Evolutionary conservation across 352 stramenopile genomes (phyloP), one percentile per base, ranked within the genome.

Genomic region (Phytopythium ostracodes): DNA sequence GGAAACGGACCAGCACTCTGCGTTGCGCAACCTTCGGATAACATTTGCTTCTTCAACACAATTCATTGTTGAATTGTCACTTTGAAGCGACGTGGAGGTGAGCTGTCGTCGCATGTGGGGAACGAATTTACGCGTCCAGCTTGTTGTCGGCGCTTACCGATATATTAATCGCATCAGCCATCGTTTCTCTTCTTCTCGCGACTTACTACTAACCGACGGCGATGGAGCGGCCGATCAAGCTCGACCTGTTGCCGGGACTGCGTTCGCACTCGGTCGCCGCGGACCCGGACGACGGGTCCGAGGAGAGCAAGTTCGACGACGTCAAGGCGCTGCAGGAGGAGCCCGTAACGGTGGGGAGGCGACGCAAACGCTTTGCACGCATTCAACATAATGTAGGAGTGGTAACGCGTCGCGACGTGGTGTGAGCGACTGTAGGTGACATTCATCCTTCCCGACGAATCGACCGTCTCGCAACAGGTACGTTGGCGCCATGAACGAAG

Each of bases 381-480:
- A 18, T 43, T n/a, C 2, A n/a, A 10, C 38, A 10, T 7, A 43
- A 43, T 43, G 38, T 43, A 7, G 38, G 17, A 6, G 38, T 43
- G 38, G 38, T 7, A 49, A 33, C 12, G 8, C 10, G 17, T 47
- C 17, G 9, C 17, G 38, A 36, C 4, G 11, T 47, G 1, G 12
- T 17, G 7, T 63, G 29, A 33, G 29, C 29, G 29, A 7, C 38
- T 63, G 53, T 54, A 84, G 76, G 76, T 79, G 27, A 81, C 72
- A 14, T 89, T 87, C 43, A 36, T 89, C 15, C 68, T 89, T 0
- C 75, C 75, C 18, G 77, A 89, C 38, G 77, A 84, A 55, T 89
- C 77, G 40, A 79, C 66, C 1, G 59, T 82, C 29, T 75, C 68
- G 20, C 75, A 68, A 15, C 65, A 78, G 63, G 75, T 79, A 54